Conservation (phyloP, 352 stramenopile genomes). For the Thraustochytrium striatum region DNA sequence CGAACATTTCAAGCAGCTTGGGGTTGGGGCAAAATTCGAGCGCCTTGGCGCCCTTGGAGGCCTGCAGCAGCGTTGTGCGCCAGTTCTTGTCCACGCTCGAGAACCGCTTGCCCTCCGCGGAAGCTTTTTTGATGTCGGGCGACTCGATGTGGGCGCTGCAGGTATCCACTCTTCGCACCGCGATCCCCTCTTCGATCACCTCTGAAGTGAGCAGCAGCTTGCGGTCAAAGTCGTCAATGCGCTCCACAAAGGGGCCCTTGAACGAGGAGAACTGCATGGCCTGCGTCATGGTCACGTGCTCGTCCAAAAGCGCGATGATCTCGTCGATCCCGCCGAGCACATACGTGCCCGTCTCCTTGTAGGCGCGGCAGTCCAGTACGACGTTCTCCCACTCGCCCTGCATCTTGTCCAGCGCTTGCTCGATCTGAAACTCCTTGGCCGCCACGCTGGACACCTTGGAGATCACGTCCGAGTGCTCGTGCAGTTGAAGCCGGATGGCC, state of each 20-base stretch:
- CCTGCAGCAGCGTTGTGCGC: conserved; percentile 49
- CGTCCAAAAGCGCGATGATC: conserved; percentile 83
- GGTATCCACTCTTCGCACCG: conserved; percentile 85
- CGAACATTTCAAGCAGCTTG: conserved; percentile 82
- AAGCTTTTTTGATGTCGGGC: conserved; percentile 90
- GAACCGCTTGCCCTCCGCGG: conserved; percentile 85
- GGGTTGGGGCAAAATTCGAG: conserved; percentile 86
- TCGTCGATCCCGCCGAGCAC: conserved; percentile 84
- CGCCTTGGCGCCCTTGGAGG: conserved; percentile 62
- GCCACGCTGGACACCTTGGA: conserved; percentile 84
- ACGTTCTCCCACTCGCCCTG: conserved; percentile 78
- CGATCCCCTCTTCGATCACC: conserved; percentile 87
- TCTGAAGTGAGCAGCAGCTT: conserved; percentile 81
- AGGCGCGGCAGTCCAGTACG: conserved; percentile 74
- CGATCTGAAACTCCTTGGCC: conserved; percentile 89
- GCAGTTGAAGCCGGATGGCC: conserved; percentile 70
- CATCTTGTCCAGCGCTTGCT: conserved; percentile 85
- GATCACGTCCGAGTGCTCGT: conserved; percentile 78
- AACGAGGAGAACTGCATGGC: conserved; percentile 90
- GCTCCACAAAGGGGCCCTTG: conserved; percentile 87
- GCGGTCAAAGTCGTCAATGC: conserved; percentile 80
- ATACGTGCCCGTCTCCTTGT: conserved; percentile 83
- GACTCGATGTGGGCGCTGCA: conserved; percentile 91
- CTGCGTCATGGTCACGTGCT: conserved; percentile 90
- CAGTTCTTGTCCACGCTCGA: conserved; percentile 90